Percentiles rank a stretch among this genome's conserved stretches.
These are phyloP conservation scores for Metschnikowia chrysomelidarum DNA, from an alignment of 805 yeast genomes.

Conservation along the genomic window DNA sequence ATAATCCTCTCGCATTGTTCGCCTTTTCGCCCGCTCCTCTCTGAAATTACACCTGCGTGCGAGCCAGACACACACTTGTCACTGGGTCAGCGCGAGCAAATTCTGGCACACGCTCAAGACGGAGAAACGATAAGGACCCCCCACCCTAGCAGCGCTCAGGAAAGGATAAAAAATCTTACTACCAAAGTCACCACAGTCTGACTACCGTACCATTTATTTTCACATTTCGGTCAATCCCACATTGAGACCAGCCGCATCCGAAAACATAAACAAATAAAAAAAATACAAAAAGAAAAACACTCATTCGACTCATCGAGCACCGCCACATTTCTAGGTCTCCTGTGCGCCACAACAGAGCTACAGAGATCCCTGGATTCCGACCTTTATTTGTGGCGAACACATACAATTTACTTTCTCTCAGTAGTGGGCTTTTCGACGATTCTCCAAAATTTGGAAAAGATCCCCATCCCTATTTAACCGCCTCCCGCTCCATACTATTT, in stretches of 20 bases:
- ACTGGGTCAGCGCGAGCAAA: too few species aligned
- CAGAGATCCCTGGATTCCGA: too few species aligned
- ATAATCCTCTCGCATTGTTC: slow-evolving; percentile 4
- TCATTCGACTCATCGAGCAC: too few species aligned
- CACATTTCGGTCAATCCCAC: too few species aligned
- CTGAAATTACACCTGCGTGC: slow-evolving; percentile 12
- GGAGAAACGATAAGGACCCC: slow-evolving; percentile 8
- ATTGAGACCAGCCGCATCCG: not conserved
- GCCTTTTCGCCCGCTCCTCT: slow-evolving; percentile 2
- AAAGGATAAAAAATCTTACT: not conserved
- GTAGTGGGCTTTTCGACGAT: too few species aligned
- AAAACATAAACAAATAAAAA: slow-evolving; percentile 1
- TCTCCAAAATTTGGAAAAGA: too few species aligned
- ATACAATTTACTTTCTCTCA: too few species aligned
- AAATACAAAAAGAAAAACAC: not conserved
- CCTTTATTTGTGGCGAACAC: too few species aligned
- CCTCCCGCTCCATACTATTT: too few species aligned
- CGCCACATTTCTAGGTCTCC: too few species aligned
- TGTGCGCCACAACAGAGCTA: too few species aligned
- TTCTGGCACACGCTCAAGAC: slow-evolving; percentile 4
- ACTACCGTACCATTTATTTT: not conserved
- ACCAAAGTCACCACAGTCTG: slow-evolving; percentile 1
- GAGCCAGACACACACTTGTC: slow-evolving; percentile 4
- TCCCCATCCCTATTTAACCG: too few species aligned
- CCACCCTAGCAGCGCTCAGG: not conserved